Conservation (phyloP, 108 stramenopile genomes). For the Stephanodiscus minutulus region DNA sequence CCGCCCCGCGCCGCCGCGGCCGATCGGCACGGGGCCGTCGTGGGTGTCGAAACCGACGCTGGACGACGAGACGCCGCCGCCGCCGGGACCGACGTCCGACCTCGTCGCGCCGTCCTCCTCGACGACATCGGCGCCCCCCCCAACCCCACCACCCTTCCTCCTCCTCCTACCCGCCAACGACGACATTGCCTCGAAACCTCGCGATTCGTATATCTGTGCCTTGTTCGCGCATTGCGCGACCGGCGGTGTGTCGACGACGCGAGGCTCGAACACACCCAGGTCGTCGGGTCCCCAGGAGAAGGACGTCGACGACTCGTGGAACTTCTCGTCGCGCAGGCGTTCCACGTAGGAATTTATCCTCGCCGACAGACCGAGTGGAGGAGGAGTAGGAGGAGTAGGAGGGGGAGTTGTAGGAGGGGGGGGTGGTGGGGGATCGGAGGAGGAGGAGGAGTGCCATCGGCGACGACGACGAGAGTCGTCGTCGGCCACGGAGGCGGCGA, state of each 20-base stretch:
- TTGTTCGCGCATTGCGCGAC: too few species aligned
- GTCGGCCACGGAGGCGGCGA: background rate
- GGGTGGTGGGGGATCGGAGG: background rate
- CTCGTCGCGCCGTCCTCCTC: background rate
- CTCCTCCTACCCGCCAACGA: background rate
- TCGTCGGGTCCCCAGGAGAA: constrained; percentile 6
- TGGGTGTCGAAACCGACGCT: too few species aligned
- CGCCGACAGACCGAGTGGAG: too few species aligned
- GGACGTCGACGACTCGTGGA: background rate
- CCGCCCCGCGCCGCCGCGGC: background rate
- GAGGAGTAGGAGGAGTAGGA: background rate
- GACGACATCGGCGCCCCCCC: constrained; percentile 14
- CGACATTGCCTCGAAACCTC: background rate
- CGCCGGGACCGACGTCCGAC: too few species aligned
- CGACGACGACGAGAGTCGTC: background rate
- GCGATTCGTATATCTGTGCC: too few species aligned
- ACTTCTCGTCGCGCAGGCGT: too few species aligned
- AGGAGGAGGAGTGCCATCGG: constrained; percentile 7
- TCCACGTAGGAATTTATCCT: too few species aligned
- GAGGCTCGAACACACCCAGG: background rate
- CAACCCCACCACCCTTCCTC: too few species aligned
- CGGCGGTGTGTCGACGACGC: too few species aligned
- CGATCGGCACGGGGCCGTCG: background rate
- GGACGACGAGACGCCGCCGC: too few species aligned
- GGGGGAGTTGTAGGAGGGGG: constrained; percentile 2